Evolutionary conservation across 225 moss, liverwort and hornwort genomes (phyloP), one percentile per base, ranked within the genome.

Genomic region (Neckera pumila): DNA sequence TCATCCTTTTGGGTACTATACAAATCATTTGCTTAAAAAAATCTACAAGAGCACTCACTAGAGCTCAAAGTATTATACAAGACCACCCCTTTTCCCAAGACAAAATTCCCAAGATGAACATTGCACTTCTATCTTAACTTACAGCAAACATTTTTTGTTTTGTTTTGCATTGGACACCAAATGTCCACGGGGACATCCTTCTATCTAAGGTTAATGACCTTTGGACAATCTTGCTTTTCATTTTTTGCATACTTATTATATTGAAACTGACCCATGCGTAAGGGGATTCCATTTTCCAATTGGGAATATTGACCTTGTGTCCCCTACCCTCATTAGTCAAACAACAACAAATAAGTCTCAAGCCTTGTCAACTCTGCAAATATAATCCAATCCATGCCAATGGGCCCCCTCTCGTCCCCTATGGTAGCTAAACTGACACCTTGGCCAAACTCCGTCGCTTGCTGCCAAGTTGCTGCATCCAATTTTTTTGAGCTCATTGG

Each of bases 1-100:
- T 11, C 17, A 73, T 10, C 27, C 2, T 18, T 27, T 33, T 4
- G 0, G 6, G 0, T 53, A 4, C 14, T 1, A 14, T 22, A 8
- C 21, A 2, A 9, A 5, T 22, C 34, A 51, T 34, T 22, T 13
- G 4, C 27, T 42, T 42, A 9, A 26, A 19, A 17, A 11, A 30
- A 31, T 4, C 3, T 17, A n/a, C 17, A 11, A 47, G 5, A 34
- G 0, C 1, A 76, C 2, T 53, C 53, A 13, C 13, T 1, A 0
- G 2, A 31, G 19, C 20, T 20, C 75, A 76, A 21, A 5, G 0
- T 33, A 33, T 3, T 5, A 0, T 21, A 3, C 20, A 20, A 13
- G 2, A 20, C 31, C 31, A 49, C 7, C 10, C 1, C 1, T 17
- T 71, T 43, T 19, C 7, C 12, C n/a, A n/a, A 7, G 11, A 31